Base-by-base conservation (phyloP, 1,284 basidiomycete species). In the Amylostereum areolatum region DNA sequence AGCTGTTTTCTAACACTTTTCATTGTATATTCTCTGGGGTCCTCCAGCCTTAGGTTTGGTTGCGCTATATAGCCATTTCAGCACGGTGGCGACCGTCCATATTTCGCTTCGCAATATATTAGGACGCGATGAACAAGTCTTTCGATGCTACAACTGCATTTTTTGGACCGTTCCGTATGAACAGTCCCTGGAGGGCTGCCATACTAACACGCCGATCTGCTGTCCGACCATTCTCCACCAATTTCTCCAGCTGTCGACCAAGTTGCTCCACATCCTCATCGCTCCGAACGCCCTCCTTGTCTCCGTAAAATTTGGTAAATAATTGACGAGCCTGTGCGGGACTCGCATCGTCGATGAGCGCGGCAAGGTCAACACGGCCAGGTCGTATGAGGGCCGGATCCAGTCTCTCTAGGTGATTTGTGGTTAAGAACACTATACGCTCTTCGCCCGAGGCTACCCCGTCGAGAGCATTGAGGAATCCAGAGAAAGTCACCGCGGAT, bases 341-440 rank as follows among this genome's bases (percentile, higher is more conserved):
- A 27, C 79, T 85, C 0, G 97, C 93, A 61, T 99, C 92, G 62
- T 89, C 94, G 34, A 99, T 78, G 40, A 92, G 72, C 55, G 89
- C 81, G 30, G 84, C 80, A 41, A 98, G 67, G 65, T 99, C 96
- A 34, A 99, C 94, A 7, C 96, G 80, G 1, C 96, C 96, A 0
- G 96, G 96, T 47, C 96, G 85, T 57, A 99, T 93, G 35, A 99
- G 81, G 0, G 97, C 96, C 7, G 92, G 87, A 61, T 96, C 93
- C 18, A 93, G 76, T 54, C 73, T 75, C 53, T 87, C 80, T 37
- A 91, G 68, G 61, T 98, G 96, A 67, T 99, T 99, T n/a, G 96
- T 99, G 1, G 96, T 99, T 89, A 99, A 92, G 69, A 99, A 99
- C 39, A 99, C 83, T 62, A 99, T 89, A n/a, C 97, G 84, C 62